A percentile compares a stretch with the other conserved stretches of the same genome.
Evolutionary conservation across 2,329 filamentous ascomycete genomes (phyloP).

Genomic region (Hypoxylon sp.): DNA sequence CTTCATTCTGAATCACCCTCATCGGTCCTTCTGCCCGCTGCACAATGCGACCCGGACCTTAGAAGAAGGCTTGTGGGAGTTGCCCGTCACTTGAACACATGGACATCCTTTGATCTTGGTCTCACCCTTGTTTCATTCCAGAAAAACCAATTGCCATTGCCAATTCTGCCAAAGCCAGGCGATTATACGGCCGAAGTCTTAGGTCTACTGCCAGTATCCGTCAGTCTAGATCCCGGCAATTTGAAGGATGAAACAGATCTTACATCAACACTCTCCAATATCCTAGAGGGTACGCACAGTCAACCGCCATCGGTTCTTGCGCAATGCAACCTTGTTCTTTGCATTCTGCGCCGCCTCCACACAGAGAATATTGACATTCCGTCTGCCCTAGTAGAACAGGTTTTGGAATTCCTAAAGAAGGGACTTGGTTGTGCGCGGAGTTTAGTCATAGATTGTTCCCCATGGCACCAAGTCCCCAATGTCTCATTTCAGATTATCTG

Average conservation of each 20-base stretch:
- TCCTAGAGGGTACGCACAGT: not conserved
- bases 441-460: conserved; percentile 5
- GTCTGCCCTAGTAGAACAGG: not conserved
- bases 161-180: conserved; percentile 1
- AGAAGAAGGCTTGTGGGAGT: conserved; percentile 6
- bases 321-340: conserved; percentile 3
- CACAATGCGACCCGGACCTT: conserved; percentile 3
- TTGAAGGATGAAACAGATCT: conserved; percentile 9
- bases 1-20: conserved; percentile 9
- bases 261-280: conserved; percentile 3
- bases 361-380: conserved; percentile 4
- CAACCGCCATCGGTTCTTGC: conserved; percentile 10
- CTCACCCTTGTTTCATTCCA: conserved; percentile 9
- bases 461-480: conserved; percentile 8
- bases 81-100: conserved; percentile 6
- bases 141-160: conserved; percentile 5
- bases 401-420: not conserved
- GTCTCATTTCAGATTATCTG: conserved; percentile 10
- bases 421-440: conserved; percentile 1
- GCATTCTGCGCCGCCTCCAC: not conserved
- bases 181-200: conserved; percentile 6
- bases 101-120: conserved; percentile 8
- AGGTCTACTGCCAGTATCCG: conserved; percentile 1
- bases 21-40: conserved; percentile 10
- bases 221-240: conserved; percentile 8